Percentiles rank a stretch among this genome's conserved stretches.
Evolutionary conservation across 2,329 filamentous ascomycete genomes (phyloP).

Genomic region (Podosphaera xanthii): DNA sequence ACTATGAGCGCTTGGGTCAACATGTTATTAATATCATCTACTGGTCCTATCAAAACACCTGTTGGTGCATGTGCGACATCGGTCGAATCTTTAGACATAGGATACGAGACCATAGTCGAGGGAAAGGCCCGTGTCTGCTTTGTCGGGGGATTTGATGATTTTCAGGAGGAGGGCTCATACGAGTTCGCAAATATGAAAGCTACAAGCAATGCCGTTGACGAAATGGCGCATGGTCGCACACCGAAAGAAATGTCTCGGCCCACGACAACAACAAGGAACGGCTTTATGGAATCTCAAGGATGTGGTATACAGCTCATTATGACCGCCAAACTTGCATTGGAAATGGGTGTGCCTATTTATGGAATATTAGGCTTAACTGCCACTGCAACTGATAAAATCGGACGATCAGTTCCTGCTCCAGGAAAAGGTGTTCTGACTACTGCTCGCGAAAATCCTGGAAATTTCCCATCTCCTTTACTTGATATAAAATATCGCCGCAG

Average conservation of each 20-base stretch:
- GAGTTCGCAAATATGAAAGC: constrained; percentile 99
- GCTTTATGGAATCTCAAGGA: constrained; percentile 98
- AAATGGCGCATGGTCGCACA: constrained; percentile 85
- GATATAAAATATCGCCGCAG: constrained; percentile 95
- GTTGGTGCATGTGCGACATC: constrained; percentile 94
- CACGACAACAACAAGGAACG: constrained; percentile 85
- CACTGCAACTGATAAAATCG: constrained; percentile 97
- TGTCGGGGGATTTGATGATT: constrained; percentile 97
- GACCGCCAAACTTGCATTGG: constrained; percentile 83
- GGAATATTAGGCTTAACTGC: constrained; percentile 82
- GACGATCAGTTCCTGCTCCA: constrained; percentile 85
- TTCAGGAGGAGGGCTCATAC: constrained; percentile 96
- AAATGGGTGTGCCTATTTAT: constrained; percentile 97
- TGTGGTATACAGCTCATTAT: constrained; percentile 97
- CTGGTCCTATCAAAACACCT: constrained; percentile 93
- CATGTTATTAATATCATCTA: constrained; percentile 93
- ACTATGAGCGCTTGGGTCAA: constrained; percentile 99
- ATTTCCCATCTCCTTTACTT: constrained; percentile 83
- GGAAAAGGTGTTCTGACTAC: constrained; percentile 93
- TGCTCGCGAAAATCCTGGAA: constrained; percentile 72
- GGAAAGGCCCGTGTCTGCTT: constrained; percentile 95
- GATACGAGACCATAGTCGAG: constrained; percentile 94
- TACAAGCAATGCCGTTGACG: constrained; percentile 91
- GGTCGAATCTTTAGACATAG: constrained; percentile 91
- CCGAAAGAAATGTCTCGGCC: constrained; percentile 95